Base-by-base conservation (phyloP, 495 filamentous ascomycete species). In the Penicillium herquei region DNA sequence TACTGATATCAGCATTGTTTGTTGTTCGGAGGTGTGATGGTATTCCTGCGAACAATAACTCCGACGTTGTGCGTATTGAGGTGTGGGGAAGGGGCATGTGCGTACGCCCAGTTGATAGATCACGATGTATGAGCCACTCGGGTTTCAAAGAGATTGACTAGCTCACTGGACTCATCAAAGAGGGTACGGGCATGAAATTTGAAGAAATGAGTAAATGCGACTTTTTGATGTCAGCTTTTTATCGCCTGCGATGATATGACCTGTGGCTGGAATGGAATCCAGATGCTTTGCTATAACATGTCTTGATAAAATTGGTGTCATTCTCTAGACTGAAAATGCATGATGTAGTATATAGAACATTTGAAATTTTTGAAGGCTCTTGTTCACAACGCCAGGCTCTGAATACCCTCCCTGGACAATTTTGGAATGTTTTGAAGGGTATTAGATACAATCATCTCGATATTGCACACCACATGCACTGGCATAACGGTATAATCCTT, bases 81-180 rank as follows among this genome's bases (percentile, higher is more conserved):
- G 33, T 11, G n/a, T n/a, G n/a, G 11, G 11, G 11, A 54, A 49
- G 58, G 45, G 51, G 51, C 21, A 51, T 48, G 49, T 39, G 53
- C 51, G 51, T n/a, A 12, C n/a, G 13, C 40, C 34, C 33, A 41
- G 13, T 48, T 51, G 50, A 58, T 57, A 59, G 61, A 45, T 59
- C 56, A 63, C 49, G 26, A 21, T 37, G 16, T 43, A 45, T 6
- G 30, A 35, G 49, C 32, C 35, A 31, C 46, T 44, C 31, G 10
- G 43, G 16, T 5, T 55, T 50, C 47, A 62, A 44, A 49, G 3
- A 35, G 51, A 49, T 52, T 43, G 7, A 32, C 26, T 43, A 26
- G 44, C 16, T 35, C 6, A 35, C 6, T 11, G 33, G 33, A 35
- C 33, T 6, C 33, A 35, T 35, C 33, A 35, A 35, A 11, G 33